Base-by-base conservation (phyloP, 176 grass and related monocot genomes). In the Hsuehochloa calcarea region DNA sequence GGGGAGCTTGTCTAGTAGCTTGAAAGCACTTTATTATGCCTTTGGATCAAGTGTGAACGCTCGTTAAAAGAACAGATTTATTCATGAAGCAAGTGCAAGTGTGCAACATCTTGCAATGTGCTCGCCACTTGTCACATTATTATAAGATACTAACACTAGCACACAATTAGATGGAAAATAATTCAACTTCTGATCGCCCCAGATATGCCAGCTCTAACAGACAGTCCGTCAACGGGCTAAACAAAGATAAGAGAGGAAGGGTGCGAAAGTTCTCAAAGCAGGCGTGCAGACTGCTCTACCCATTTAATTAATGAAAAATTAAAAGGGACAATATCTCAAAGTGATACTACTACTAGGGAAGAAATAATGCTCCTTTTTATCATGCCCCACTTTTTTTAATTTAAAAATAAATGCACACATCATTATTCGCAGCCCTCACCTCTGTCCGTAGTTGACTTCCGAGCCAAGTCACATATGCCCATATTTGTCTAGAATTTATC, bases 391-490 rank as follows among this genome's bases (percentile, higher is more conserved):
- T 16, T 61, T 66, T 1, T 10, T 40, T 7, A 46, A 27, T 45
- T 25, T 14, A 23, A 69, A 69, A 64, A 29, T 45, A 59, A 65
- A 72, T 8, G 70, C 31, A 19, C 72, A 20, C 62, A 52, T 70
- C 68, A 83, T 89, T 84, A 74, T 85, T 6, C 27, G 14, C 19
- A 64, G 80, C 26, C 37, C 44, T 29, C 87, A 66, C 47, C 40
- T 13, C 0, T 60, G 61, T 12, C 51, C 22, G 41, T 56, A 89
- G 90, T 92, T 92, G 90, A 92, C 90, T 92, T 89, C 13, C 3
- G 50, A 59, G 84, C 69, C 84, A 89, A 87, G 81, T 70, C 64
- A 84, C 52, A 74, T 4, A 81, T 1, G 44, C 45, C 5, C 66
- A 58, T 55, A 16, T 78, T 41, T 64, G 13, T 66, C 38, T 43